phyloP scores from a whole-genome alignment of 2,329 filamentous ascomycete species.

The Epichloe brachyelytri region DNA sequence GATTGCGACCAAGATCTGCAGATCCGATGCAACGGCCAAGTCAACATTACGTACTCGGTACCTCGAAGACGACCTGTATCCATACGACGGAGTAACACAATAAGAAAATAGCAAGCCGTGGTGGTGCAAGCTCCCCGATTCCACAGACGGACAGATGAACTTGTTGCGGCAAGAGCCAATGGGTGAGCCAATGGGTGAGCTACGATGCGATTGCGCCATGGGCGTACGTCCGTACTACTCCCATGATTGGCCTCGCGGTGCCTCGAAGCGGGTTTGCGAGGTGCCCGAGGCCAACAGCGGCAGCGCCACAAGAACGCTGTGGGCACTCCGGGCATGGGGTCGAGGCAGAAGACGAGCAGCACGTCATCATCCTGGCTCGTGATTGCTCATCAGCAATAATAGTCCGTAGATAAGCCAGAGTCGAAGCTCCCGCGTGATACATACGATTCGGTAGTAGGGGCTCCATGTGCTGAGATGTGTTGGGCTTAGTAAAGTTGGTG shows the following conservation, averaged over 20 bases:
- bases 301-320: constrained; percentile 2
- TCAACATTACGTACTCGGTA: constrained; percentile 1
- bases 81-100: too few relatives aligned
- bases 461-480: too few relatives aligned
- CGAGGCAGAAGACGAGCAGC: background rate
- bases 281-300: background rate
- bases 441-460: too few relatives aligned
- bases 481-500: too few relatives aligned
- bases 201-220: constrained; percentile 6
- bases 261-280: background rate
- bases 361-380: constrained; percentile 2
- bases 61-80: too few relatives aligned
- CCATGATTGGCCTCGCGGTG: constrained; percentile 4
- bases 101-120: too few relatives aligned
- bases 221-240: background rate
- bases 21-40: background rate
- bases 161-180: background rate
- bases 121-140: background rate
- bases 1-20: background rate
- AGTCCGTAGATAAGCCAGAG: too few relatives aligned
- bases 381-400: background rate
- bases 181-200: background rate
- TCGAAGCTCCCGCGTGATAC: too few relatives aligned
- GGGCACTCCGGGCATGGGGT: background rate
- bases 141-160: background rate